Evolutionary conservation across 495 filamentous ascomycete species (phyloP).

Genomic region (Lentithecium fluviatile): DNA sequence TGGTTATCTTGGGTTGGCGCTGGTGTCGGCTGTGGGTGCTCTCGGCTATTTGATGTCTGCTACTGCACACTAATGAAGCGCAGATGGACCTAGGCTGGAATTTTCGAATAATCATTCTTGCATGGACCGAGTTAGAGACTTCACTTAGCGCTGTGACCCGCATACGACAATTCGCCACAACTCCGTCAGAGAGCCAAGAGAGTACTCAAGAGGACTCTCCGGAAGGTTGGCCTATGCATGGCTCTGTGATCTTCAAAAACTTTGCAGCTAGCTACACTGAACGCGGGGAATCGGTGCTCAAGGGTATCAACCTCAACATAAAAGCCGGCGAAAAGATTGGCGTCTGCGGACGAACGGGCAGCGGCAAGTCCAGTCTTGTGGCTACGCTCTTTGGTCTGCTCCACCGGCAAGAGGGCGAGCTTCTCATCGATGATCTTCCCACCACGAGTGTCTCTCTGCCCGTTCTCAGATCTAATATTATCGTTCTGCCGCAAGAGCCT

Average conservation of each 20-base stretch:
- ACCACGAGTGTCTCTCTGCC: slow-evolving; percentile 53
- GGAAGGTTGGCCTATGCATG: slow-evolving; percentile 18
- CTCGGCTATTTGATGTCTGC: background rate
- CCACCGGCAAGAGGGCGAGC: slow-evolving; percentile 47
- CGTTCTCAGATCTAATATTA: slow-evolving; percentile 55
- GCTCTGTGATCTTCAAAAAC: slow-evolving; percentile 14
- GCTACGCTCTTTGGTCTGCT: slow-evolving; percentile 57
- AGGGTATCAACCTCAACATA: slow-evolving; percentile 52
- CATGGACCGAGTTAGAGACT: slow-evolving; percentile 31
- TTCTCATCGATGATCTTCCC: slow-evolving; percentile 56
- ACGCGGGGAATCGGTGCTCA: slow-evolving; percentile 43
- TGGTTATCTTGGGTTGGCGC: slow-evolving; percentile 27
- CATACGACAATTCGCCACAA: slow-evolving; percentile 24
- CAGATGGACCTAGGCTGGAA: slow-evolving; percentile 24
- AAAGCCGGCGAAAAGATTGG: slow-evolving; percentile 56
- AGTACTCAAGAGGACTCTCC: slow-evolving; percentile 3
- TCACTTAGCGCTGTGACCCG: slow-evolving; percentile 25
- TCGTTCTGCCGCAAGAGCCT: slow-evolving; percentile 63
- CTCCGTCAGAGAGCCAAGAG: slow-evolving; percentile 13
- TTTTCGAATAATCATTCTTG: slow-evolving; percentile 16
- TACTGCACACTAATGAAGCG: background rate
- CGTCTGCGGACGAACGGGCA: slow-evolving; percentile 63
- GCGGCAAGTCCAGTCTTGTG: slow-evolving; percentile 62
- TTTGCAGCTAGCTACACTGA: slow-evolving; percentile 21
- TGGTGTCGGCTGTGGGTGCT: slow-evolving; percentile 14